phyloP scores from a whole-genome alignment of 1,139 yeast species.

The Eremothecium coryli region DNA sequence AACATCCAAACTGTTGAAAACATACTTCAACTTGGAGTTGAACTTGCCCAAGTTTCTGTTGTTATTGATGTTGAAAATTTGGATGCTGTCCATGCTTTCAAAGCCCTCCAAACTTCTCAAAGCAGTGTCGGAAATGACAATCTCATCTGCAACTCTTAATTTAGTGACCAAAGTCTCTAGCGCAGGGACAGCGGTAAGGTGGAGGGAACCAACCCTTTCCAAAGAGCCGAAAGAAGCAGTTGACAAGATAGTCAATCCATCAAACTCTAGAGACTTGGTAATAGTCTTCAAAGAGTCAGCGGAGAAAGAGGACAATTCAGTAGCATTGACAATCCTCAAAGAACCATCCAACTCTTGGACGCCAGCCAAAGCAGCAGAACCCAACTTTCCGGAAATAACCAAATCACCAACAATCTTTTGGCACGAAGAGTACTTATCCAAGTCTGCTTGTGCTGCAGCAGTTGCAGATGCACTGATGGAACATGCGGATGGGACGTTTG shows the following conservation, averaged over 20 bases:
- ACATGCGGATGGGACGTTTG: constrained; percentile 33
- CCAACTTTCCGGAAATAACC: constrained; percentile 53
- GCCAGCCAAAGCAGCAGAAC: constrained; percentile 48
- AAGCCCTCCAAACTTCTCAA: constrained; percentile 74
- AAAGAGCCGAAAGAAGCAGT: constrained; percentile 70
- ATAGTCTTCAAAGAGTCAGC: constrained; percentile 76
- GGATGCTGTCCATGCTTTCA: constrained; percentile 55
- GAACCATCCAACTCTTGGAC: constrained; percentile 70
- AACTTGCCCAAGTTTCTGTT: constrained; percentile 59
- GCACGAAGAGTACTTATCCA: constrained; percentile 68
- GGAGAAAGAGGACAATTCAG: constrained; percentile 49
- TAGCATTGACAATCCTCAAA: constrained; percentile 56
- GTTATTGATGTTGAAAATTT: constrained; percentile 82
- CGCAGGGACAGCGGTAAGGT: constrained; percentile 79
- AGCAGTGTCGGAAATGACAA: constrained; percentile 79
- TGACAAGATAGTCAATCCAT: constrained; percentile 57
- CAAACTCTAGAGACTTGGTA: constrained; percentile 57
- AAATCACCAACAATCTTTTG: constrained; percentile 73
- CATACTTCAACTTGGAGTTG: constrained; percentile 64
- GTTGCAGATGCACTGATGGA: constrained; percentile 47
- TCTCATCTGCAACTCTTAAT: constrained; percentile 62
- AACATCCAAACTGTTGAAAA: constrained; percentile 65
- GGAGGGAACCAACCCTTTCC: constrained; percentile 69
- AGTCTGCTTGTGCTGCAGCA: constrained; percentile 68
- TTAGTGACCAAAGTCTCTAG: constrained; percentile 60